Conservation (phyloP, 2,329 filamentous ascomycete species). For the Elsinoe ampelina region DNA sequence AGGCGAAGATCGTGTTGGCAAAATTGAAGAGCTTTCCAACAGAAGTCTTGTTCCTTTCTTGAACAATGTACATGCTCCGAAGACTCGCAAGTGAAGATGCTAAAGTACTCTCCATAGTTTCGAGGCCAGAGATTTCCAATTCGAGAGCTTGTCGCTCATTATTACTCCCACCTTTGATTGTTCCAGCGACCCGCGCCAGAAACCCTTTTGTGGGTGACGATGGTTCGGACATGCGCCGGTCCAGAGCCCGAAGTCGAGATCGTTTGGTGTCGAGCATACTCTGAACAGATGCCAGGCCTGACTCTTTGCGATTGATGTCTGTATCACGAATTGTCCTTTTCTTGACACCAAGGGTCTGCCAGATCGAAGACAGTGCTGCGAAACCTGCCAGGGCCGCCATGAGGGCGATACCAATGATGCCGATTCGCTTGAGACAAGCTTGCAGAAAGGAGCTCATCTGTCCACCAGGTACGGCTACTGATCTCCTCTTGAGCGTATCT, state of each 20-base stretch:
- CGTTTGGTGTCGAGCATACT: conserved; percentile 72
- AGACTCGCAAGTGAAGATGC: conserved; percentile 56
- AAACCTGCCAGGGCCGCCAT: conserved; percentile 88
- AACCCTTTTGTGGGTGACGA: conserved; percentile 43
- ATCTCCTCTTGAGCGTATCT: conserved; percentile 13
- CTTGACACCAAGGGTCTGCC: conserved; percentile 68
- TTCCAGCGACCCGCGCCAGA: conserved; percentile 64
- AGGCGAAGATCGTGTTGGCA: conserved; percentile 59
- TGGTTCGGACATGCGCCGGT: conserved; percentile 48
- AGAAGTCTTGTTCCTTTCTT: conserved; percentile 57
- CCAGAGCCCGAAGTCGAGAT: conserved; percentile 59
- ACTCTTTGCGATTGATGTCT: conserved; percentile 67
- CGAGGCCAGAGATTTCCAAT: conserved; percentile 68
- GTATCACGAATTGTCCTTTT: conserved; percentile 53
- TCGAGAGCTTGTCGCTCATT: conserved; percentile 49
- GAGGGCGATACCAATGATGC: conserved; percentile 73
- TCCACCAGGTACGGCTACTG: conserved; percentile 30
- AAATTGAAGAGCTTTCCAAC: conserved; percentile 56
- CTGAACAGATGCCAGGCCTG: conserved; percentile 65
- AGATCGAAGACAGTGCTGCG: conserved; percentile 76
- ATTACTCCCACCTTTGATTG: conserved; percentile 54
- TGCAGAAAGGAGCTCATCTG: conserved; percentile 37
- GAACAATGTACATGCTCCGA: conserved; percentile 52
- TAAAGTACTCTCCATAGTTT: conserved; percentile 68
- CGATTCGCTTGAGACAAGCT: conserved; percentile 56